These are phyloP conservation scores for Stephanodiscus minutulus DNA, from an alignment of 108 stramenopile species.

Conservation along the genomic window DNA sequence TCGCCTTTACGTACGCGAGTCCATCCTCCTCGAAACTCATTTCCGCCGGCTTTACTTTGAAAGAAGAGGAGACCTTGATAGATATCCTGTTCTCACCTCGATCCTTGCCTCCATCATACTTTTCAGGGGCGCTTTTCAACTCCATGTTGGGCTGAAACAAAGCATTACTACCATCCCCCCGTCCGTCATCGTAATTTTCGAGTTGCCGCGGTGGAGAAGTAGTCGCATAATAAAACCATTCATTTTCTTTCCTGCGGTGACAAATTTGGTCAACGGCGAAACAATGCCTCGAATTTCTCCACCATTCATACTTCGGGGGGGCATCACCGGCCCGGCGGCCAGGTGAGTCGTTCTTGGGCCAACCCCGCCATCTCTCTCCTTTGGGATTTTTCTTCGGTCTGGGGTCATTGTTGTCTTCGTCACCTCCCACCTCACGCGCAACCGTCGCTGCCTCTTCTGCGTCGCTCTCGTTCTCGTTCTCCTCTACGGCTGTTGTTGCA, in stretches of 20 bases:
- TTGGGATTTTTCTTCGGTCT: conserved; percentile 8
- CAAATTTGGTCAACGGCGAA: conserved; percentile 41
- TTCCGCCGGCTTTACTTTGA: neutral
- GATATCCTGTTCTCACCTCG: conserved; percentile 26
- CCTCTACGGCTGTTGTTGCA: neutral
- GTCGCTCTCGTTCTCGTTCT: neutral
- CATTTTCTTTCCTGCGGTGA: conserved; percentile 12
- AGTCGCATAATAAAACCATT: conserved; percentile 39
- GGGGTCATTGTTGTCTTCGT: neutral
- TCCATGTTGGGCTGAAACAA: conserved; percentile 46
- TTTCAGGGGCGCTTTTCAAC: conserved; percentile 26
- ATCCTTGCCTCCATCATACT: conserved; percentile 38
- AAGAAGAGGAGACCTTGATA: conserved; percentile 30
- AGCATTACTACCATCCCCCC: neutral
- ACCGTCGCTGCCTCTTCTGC: neutral
- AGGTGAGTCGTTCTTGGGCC: neutral
- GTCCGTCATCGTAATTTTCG: neutral
- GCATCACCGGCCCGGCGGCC: no score
- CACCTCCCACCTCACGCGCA: neutral
- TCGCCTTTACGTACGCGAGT: neutral
- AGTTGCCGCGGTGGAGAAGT: neutral
- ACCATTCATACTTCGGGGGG: conserved; percentile 17
- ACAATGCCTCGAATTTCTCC: conserved; percentile 27
- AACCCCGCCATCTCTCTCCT: conserved; percentile 9
- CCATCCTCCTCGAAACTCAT: neutral